Evolutionary conservation across 805 yeast genomes (phyloP).

Genomic region (Ogataea saltuana): DNA sequence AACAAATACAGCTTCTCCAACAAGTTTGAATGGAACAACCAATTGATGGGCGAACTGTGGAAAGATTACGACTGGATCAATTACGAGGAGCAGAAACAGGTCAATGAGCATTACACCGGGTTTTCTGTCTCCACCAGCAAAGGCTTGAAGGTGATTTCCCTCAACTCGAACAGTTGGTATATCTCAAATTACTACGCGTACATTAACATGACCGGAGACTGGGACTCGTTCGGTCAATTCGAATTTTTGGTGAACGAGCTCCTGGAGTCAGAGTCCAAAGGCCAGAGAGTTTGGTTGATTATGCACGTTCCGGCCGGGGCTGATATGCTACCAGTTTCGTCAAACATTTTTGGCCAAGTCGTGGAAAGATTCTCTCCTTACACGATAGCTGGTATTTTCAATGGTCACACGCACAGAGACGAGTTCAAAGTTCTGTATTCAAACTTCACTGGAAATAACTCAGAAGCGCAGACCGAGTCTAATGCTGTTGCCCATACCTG

Average conservation of each 20-base stretch:
- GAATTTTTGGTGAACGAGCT: conserved; percentile 62
- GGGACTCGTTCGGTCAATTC: conserved; percentile 65
- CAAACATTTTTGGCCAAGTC: conserved; percentile 55
- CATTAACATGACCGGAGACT: conserved; percentile 46
- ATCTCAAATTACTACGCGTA: conserved; percentile 60
- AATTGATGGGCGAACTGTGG: conserved; percentile 51
- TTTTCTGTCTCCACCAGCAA: conserved; percentile 54
- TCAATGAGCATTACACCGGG: conserved; percentile 58
- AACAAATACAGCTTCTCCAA: conserved; percentile 42
- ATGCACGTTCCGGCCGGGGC: conserved; percentile 66
- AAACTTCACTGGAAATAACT: conserved; percentile 41
- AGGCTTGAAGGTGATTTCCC: conserved; percentile 60
- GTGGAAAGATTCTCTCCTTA: conserved; percentile 67
- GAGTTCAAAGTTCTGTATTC: conserved; percentile 59
- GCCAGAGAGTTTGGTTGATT: conserved; percentile 71
- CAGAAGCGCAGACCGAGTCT: conserved; percentile 39
- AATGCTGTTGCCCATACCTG: conserved; percentile 58
- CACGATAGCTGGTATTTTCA: conserved; percentile 67
- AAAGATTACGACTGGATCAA: conserved; percentile 47
- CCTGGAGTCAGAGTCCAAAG: conserved; percentile 54
- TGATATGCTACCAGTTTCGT: conserved; percentile 63
- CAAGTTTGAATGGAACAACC: conserved; percentile 48
- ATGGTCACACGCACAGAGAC: conserved; percentile 72
- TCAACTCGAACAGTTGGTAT: conserved; percentile 71
- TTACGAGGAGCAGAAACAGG: conserved; percentile 35